Base-by-base conservation (phyloP, 169 alveolate species). In the Plasmodium billcollinsi region DNA sequence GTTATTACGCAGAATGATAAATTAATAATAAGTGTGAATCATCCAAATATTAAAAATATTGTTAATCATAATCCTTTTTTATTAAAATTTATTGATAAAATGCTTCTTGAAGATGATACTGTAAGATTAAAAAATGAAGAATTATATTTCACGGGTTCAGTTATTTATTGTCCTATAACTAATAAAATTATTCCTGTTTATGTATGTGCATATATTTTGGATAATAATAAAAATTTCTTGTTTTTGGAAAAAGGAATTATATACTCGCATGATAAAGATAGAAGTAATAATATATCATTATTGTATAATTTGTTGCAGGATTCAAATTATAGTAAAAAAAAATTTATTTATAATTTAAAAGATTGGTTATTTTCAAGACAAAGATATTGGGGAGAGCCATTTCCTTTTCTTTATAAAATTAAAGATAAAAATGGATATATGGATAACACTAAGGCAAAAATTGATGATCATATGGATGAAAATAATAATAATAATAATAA, bases 351-450 rank as follows among this genome's bases (percentile, higher is more conserved):
- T 62, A 94, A 91, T 65, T 33, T 96, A 73, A 88, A 89, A 67
- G 99, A 97, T 83, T 97, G 99, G 99, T 88, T 97, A 0, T 97
- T 97, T 69, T 95, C 98, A 33, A 89, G 99, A 54, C 96, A 97
- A 88, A 71, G 99, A 63, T 94, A 92, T 71, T 97, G 99, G 99
- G 99, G 99, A 1, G 99, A 97, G 24, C 99, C 99, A 20, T 95
- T 97, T 62, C 99, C 99, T 14, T 90, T 96, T 24, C 71, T 94
- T 2, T 50, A 88, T 43, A 85, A 94, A 43, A 88, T 71, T 18
- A 49, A 59, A n/a, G 47, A 62, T 1, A 71, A 4, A 33, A 80
- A 92, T 15, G 93, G 93, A 33, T 93, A 71, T 15, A 18, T 6
- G 18, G 20, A 56, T 18, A 56, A n/a, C 21, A 56, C 7, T 56